Evolutionary conservation across 805 yeast genomes (phyloP).

Genomic region (Ogataea neopini): DNA sequence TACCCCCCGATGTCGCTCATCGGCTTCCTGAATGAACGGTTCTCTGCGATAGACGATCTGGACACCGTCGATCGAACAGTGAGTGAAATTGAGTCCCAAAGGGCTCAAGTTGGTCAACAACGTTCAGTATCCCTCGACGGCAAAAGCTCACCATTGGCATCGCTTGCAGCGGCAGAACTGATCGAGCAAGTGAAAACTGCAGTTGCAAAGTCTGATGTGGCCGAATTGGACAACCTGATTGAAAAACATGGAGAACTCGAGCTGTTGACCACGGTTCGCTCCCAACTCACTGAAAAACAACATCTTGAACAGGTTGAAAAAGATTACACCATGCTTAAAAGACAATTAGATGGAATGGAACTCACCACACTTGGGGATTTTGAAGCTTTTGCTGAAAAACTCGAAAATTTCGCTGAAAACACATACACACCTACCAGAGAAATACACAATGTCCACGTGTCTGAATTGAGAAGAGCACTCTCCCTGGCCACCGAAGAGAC

Average conservation of each 20-base stretch:
- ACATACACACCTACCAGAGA: not conserved
- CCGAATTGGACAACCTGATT: constrained; percentile 16
- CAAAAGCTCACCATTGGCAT: not conserved
- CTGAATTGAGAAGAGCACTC: constrained; percentile 1
- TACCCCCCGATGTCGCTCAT: constrained; percentile 18
- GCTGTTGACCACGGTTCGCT: constrained; percentile 16
- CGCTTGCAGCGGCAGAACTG: constrained; percentile 2
- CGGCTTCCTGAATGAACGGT: constrained; percentile 38
- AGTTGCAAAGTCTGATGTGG: constrained; percentile 9
- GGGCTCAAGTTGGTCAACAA: no score
- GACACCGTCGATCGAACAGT: constrained; percentile 31
- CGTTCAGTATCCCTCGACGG: no score
- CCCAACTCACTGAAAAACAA: constrained; percentile 16
- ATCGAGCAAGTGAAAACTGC: constrained; percentile 1
- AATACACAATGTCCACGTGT: not conserved
- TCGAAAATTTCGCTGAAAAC: constrained; percentile 27
- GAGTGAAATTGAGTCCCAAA: constrained; percentile 28
- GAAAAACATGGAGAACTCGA: constrained; percentile 22
- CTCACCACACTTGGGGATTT: constrained; percentile 2
- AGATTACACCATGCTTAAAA: constrained; percentile 11
- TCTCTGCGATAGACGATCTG: constrained; percentile 40
- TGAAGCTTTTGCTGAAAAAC: not conserved
- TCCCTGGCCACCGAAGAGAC: not conserved
- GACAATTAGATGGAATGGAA: constrained; percentile 14
- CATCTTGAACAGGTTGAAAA: constrained; percentile 11